A percentile compares a stretch with the other conserved stretches of the same genome.
Evolutionary conservation across 345 rosid species (phyloP).

Genomic region (Mangifera indica): DNA sequence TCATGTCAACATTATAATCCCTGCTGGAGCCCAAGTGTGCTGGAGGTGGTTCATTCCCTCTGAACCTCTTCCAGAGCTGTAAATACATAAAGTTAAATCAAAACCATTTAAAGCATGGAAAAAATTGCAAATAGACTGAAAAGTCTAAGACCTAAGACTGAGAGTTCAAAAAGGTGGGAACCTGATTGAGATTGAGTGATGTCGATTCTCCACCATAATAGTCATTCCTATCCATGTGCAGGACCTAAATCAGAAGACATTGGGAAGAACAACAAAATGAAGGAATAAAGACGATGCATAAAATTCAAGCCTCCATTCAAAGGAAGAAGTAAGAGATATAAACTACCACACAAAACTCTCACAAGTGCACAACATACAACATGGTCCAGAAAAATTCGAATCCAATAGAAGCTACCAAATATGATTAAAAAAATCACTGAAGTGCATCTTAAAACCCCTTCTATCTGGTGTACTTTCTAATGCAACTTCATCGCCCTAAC

Average conservation of each 20-base stretch:
- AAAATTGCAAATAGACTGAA: background rate
- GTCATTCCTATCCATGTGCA: slow-evolving; percentile 98
- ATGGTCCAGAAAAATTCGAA: background rate
- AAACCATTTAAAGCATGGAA: slow-evolving; percentile 6
- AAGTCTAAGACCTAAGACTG: background rate
- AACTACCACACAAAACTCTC: no score
- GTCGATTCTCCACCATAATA: slow-evolving; percentile 98
- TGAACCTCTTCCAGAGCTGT: slow-evolving; percentile 96
- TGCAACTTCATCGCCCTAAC: no score
- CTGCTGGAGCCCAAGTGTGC: slow-evolving; percentile 87
- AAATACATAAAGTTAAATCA: slow-evolving; percentile 18
- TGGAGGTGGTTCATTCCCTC: slow-evolving; percentile 86
- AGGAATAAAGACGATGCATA: background rate
- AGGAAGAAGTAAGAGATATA: no score
- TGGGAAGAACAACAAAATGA: background rate
- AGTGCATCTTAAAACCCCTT: background rate
- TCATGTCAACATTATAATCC: slow-evolving; percentile 98
- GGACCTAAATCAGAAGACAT: slow-evolving; percentile 48
- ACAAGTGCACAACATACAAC: background rate
- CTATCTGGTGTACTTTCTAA: background rate
- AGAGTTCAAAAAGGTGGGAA: slow-evolving; percentile 20
- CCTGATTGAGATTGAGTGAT: slow-evolving; percentile 97
- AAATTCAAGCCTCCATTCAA: background rate
- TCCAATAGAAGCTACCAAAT: no score
- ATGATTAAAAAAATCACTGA: no score